These are phyloP conservation scores for Cucurbita moschata DNA, from an alignment of 306 rosid species.

Conservation along the genomic window DNA sequence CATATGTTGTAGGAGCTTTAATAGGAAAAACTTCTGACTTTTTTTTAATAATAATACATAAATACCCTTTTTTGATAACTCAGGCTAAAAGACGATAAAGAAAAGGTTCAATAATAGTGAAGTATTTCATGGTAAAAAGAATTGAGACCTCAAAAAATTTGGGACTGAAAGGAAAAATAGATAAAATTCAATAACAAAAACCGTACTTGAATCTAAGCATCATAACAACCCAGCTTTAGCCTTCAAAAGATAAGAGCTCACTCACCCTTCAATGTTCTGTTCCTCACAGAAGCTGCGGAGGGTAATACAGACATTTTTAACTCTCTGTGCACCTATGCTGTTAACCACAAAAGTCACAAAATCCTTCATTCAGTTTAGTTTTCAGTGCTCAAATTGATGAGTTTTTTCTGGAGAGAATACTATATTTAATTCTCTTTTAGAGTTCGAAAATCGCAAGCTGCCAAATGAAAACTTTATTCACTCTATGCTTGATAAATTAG, in stretches of 20 bases:
- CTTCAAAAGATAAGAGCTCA: slow-evolving; percentile 24
- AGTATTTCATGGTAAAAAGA: not conserved
- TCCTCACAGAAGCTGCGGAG: slow-evolving; percentile 80
- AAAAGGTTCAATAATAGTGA: not conserved
- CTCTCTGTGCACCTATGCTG: slow-evolving; percentile 92
- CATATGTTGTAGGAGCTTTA: not conserved
- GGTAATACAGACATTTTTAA: slow-evolving; percentile 50
- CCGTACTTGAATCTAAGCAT: not conserved
- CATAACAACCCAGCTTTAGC: not conserved
- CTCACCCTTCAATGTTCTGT: slow-evolving; percentile 78
- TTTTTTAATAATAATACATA: not conserved
- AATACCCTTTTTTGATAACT: not conserved
- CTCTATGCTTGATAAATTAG: not conserved
- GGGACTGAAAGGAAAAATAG: not conserved
- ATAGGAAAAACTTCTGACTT: not conserved
- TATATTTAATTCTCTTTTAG: not conserved
- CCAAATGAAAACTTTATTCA: not conserved
- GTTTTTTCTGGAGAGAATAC: not conserved
- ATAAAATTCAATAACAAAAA: not conserved
- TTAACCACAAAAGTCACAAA: not conserved
- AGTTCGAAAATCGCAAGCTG: not conserved
- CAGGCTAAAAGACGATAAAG: not conserved
- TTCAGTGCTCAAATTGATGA: not conserved
- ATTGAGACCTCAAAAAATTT: too few relatives aligned
- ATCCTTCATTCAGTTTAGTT: not conserved